phyloP scores from a whole-genome alignment of 345 rosid species.

The Sonneratia caseolaris region DNA sequence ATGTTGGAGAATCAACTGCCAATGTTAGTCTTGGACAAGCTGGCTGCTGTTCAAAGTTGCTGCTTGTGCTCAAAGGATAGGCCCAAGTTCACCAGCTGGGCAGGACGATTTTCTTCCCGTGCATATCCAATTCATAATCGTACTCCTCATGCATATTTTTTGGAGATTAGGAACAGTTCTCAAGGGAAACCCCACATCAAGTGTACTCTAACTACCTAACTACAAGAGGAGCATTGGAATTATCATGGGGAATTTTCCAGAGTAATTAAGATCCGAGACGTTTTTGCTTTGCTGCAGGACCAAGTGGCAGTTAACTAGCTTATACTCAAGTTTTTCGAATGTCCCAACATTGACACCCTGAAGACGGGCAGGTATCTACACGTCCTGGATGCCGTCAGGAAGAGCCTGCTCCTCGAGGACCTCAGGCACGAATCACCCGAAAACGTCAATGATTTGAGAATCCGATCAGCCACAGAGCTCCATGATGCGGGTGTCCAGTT shows the following conservation, averaged over 20 bases:
- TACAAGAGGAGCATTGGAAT: neutral
- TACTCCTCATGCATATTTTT: no score
- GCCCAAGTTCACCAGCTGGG: neutral
- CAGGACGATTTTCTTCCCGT: neutral
- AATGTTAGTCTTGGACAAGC: conserved; percentile 1
- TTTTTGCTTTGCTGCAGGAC: neutral
- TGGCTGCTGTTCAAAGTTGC: neutral
- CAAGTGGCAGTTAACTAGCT: neutral
- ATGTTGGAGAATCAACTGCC: conserved; percentile 14
- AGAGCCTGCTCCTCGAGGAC: neutral
- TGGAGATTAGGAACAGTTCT: no score
- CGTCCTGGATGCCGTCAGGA: conserved; percentile 1
- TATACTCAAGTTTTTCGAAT: neutral
- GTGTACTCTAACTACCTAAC: neutral
- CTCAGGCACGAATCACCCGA: neutral
- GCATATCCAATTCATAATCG: no score
- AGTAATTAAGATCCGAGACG: neutral
- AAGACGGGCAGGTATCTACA: neutral
- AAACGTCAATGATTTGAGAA: no score
- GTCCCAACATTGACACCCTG: neutral
- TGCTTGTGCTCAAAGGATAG: neutral
- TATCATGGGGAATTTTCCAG: no score
- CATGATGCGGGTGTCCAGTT: conserved; percentile 5
- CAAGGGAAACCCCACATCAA: no score
- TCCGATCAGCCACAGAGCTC: no score